These are phyloP conservation scores for Quercus dentata DNA, from an alignment of 306 rosid genomes.

Conservation along the genomic window DNA sequence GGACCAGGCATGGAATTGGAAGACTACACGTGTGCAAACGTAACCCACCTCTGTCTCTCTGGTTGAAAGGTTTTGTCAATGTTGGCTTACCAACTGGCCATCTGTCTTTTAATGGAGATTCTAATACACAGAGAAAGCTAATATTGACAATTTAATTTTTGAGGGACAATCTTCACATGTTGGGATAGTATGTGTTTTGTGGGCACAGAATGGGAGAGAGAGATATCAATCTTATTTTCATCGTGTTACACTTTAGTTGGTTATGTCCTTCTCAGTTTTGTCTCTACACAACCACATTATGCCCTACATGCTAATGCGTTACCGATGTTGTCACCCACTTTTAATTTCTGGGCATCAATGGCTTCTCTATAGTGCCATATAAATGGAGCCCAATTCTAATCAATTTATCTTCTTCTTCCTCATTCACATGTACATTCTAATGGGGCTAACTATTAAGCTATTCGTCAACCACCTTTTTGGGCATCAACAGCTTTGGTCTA, in stretches of 20 bases:
- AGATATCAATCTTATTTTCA: not conserved
- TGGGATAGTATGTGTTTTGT: slow-evolving; percentile 20
- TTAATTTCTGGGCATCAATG: not conserved
- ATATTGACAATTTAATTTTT: slow-evolving; percentile 7
- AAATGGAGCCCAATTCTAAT: not conserved
- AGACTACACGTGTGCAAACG: slow-evolving; percentile 41
- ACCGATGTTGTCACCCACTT: not conserved
- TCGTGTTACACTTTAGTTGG: not conserved
- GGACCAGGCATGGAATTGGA: not conserved
- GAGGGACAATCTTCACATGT: slow-evolving; percentile 38
- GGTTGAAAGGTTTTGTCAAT: slow-evolving; percentile 44
- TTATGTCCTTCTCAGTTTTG: slow-evolving; percentile 5
- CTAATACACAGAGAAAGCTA: slow-evolving; percentile 8
- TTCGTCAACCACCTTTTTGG: slow-evolving; percentile 18
- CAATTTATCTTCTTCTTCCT: not conserved
- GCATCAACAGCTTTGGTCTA: slow-evolving; percentile 12
- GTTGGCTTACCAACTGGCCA: slow-evolving; percentile 52
- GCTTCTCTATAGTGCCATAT: not conserved
- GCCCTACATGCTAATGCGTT: not conserved
- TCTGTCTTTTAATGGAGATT: slow-evolving; percentile 3
- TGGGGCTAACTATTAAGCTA: slow-evolving; percentile 13
- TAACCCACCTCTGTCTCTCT: not conserved
- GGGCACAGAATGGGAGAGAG: slow-evolving; percentile 18
- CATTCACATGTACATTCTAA: not conserved
- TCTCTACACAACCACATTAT: slow-evolving; percentile 9